A percentile compares a stretch with the other conserved stretches of the same genome.
Conservation (phyloP, 148 eudicot species). For the Beta vulgaris region DNA sequence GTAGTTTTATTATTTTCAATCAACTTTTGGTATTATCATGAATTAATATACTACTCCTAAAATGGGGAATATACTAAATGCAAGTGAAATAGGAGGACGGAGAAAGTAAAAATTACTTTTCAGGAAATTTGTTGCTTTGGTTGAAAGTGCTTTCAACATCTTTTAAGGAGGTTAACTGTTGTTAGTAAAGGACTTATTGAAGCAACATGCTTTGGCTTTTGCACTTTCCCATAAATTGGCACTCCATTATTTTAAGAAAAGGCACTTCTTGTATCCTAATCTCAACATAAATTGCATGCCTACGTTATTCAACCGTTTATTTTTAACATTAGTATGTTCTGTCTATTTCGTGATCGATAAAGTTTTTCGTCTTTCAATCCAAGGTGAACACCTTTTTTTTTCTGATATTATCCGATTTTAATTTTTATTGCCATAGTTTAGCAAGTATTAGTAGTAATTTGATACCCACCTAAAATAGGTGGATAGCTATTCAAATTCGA, state of each 20-base stretch:
- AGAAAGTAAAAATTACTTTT: constrained; percentile 10
- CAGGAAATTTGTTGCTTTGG: constrained; percentile 13
- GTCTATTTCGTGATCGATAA: too few species aligned
- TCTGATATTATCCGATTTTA: too few species aligned
- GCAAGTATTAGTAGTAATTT: too few species aligned
- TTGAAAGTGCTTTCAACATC: constrained; percentile 20
- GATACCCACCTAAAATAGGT: too few species aligned
- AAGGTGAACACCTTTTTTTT: too few species aligned
- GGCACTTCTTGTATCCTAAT: not conserved
- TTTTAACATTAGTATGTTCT: too few species aligned
- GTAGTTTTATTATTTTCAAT: too few species aligned
- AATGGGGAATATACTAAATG: not conserved
- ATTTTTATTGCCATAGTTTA: too few species aligned
- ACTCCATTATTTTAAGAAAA: constrained; percentile 19
- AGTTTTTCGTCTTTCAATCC: too few species aligned
- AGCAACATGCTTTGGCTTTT: constrained; percentile 25
- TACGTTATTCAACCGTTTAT: too few species aligned
- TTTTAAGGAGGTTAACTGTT: constrained; percentile 25
- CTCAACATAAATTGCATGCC: not conserved
- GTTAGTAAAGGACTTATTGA: not conserved
- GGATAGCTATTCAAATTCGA: too few species aligned
- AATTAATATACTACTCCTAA: not conserved
- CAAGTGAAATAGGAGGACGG: constrained; percentile 2
- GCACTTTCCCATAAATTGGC: constrained; percentile 27
- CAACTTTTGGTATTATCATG: constrained; percentile 14